Evolutionary conservation across 257 asterid species (phyloP).

Genomic region (Plantago major): DNA sequence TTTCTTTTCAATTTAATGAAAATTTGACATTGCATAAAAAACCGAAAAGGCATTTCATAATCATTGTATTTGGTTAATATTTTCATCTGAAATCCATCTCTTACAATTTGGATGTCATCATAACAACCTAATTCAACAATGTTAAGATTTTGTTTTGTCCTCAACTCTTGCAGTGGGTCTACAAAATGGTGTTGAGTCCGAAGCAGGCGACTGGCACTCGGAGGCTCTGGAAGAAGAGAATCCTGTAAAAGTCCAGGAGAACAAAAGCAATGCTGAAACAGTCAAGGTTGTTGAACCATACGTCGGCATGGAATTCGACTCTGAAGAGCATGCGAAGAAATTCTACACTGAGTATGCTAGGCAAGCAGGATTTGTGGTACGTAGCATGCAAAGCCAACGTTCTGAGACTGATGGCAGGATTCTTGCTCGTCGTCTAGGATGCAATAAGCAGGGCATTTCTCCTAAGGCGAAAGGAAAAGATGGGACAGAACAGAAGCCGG

Average conservation of each 20-base stretch:
- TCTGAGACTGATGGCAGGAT: conserved; percentile 57
- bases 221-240: conserved; percentile 35
- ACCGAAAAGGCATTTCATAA: too few relatives aligned
- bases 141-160: not conserved
- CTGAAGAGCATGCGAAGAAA: conserved; percentile 52
- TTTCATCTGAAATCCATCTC: too few relatives aligned
- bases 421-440: conserved; percentile 63
- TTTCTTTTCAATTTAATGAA: too few relatives aligned
- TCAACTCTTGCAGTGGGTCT: not conserved
- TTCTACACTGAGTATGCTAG: conserved; percentile 48
- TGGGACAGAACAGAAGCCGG: conserved; percentile 35
- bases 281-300: conserved; percentile 42
- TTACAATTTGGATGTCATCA: too few relatives aligned
- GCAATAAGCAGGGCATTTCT: conserved; percentile 57
- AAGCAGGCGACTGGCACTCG: conserved; percentile 31
- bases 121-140: too few relatives aligned
- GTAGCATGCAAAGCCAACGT: conserved; percentile 56
- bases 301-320: conserved; percentile 58
- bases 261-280: conserved; percentile 15
- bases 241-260: conserved; percentile 21
- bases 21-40: too few relatives aligned
- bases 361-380: conserved; percentile 50
- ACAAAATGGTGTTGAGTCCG: conserved; percentile 25
- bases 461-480: conserved; percentile 29
- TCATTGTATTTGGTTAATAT: too few relatives aligned